A percentile compares a stretch with the other conserved stretches of the same genome.
Evolutionary conservation across 176 grass and related monocot genomes (phyloP).

Genomic region (Carex scoparia): DNA sequence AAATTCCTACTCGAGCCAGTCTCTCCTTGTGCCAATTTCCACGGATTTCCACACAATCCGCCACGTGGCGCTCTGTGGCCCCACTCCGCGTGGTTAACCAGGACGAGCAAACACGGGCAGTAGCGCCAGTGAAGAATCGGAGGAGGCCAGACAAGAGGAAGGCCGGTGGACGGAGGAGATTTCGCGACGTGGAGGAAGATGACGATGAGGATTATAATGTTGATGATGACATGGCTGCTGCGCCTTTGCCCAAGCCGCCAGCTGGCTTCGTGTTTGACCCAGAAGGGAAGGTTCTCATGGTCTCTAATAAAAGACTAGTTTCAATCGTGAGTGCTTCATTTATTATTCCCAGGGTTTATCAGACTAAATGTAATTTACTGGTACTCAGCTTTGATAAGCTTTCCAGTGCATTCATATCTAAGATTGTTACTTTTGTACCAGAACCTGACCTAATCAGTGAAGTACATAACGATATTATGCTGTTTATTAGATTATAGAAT

Average conservation of each 20-base stretch:
- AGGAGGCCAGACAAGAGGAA: conserved; percentile 24
- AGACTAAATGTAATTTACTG: background rate
- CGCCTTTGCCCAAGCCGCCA: conserved; percentile 75
- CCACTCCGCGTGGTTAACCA: background rate
- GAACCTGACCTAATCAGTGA: background rate
- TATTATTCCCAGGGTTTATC: background rate
- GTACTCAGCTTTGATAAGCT: background rate
- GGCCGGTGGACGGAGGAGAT: conserved; percentile 21
- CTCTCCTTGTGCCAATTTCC: background rate
- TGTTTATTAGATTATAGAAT: background rate
- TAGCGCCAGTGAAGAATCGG: background rate
- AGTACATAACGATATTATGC: background rate
- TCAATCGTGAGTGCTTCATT: conserved; percentile 45
- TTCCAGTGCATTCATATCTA: background rate
- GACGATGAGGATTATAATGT: background rate
- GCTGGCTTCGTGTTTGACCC: conserved; percentile 78
- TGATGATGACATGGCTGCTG: conserved; percentile 23
- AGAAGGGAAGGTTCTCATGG: conserved; percentile 66
- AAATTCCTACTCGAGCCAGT: background rate
- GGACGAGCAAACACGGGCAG: background rate
- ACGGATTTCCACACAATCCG: background rate
- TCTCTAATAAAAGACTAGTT: conserved; percentile 62
- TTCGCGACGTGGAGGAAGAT: conserved; percentile 13
- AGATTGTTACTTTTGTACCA: background rate
- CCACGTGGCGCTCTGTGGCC: conserved; percentile 12